Base-by-base conservation (phyloP, 2,329 filamentous ascomycete species). In the Epichloe hybrida region DNA sequence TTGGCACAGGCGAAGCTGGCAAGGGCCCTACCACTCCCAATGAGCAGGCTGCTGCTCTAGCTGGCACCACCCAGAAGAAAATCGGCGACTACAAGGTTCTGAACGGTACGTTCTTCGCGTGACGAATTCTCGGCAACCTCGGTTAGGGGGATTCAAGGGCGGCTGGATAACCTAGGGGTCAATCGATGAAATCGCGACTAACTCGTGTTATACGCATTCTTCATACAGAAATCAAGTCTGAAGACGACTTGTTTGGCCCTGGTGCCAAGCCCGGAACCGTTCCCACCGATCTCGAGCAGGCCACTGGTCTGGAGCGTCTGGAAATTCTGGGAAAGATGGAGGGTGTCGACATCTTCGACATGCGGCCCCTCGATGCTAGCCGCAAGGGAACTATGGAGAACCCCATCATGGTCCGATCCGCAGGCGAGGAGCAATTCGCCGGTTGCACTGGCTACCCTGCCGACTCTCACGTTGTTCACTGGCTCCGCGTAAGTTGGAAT, bases 291-390 rank as follows among this genome's bases (percentile, higher is more conserved):
- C 72, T 95, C 67, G 89, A 97, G 71, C 93, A 98, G 72, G 75
- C 93, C 54, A 97, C 93, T 62, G 93, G 93, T 86, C 79, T 97
- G 54, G 93, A 98, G 79, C 90, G 93, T 81, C 81, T 98, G 62
- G 93, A 98, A 74, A 93, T 98, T 65, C 79, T 98, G 69, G 93
- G 93, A 73, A 98, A 98, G 83, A 95, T 97, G 86, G 88, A 97
- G 78, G 90, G 93, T 59, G 76, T 96, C 63, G 93, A 98, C 68
- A 77, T 97, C 68, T 98, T 98, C 76, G 90, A 98, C 75, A 95
- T 97, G 93, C 84, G 82, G 72, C 93, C 93, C 57, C 81, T 98
- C 62, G 93, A 97, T 69, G 78, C 91, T 57, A 93, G 86, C 69
- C 84, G 93, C 66, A 80, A 80, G 71, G 91, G 91, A 87, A 97